phyloP scores from a whole-genome alignment of 2,329 filamentous ascomycete genomes.

The Trichophyton rubrum region DNA sequence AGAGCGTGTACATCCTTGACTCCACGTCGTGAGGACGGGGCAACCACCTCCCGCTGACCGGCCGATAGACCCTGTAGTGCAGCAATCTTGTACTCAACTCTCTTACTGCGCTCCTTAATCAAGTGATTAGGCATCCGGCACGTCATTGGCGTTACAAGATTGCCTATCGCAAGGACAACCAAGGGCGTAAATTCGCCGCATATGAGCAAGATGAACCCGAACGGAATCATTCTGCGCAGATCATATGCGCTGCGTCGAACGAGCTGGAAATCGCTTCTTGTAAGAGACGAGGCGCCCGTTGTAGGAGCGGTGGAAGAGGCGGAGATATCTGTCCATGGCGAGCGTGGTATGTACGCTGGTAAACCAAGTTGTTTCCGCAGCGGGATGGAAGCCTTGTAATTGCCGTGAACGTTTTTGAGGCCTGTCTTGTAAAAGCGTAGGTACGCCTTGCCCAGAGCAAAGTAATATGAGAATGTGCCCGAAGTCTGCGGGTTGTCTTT shows the following conservation, averaged over 20 bases:
- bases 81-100: conserved; percentile 34
- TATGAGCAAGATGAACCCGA: conserved; percentile 60
- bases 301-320: not conserved
- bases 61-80: conserved; percentile 18
- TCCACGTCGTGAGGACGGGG: not conserved
- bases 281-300: conserved; percentile 24
- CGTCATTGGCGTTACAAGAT: conserved; percentile 60
- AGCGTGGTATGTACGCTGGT: conserved; percentile 24
- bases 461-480: conserved; percentile 22
- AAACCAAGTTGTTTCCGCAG: conserved; percentile 22
- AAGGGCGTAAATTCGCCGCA: conserved; percentile 82
- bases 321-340: conserved; percentile 16
- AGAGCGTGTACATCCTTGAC: conserved; percentile 11
- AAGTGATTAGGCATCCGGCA: conserved; percentile 74
- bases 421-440: conserved; percentile 78
- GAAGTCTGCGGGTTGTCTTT: conserved; percentile 29
- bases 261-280: conserved; percentile 59
- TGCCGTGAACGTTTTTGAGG: conserved; percentile 59
- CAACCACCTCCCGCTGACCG: conserved; percentile 10
- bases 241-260: conserved; percentile 58
- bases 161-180: conserved; percentile 57
- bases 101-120: conserved; percentile 39
- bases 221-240: conserved; percentile 62
- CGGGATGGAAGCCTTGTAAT: conserved; percentile 36
- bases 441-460: conserved; percentile 59